Base-by-base conservation (phyloP, 805 yeast genomes). In the Tetrapisispora namnaoensis region DNA sequence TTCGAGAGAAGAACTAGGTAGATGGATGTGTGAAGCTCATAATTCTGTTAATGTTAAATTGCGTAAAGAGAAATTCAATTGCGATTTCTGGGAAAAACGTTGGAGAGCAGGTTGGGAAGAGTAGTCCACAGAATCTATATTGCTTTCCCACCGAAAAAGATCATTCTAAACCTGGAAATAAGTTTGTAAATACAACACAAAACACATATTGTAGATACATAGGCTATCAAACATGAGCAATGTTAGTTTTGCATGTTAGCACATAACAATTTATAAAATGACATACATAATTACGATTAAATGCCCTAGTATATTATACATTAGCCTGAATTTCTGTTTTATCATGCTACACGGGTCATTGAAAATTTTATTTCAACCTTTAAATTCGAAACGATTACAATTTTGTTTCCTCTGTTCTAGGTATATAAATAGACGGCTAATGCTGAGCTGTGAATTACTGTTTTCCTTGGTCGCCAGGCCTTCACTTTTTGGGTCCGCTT, bases 1-100 rank as follows among this genome's bases (percentile, higher is more conserved):
- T 18, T 75, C 78, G 5, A 87, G 86, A 55, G 95, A 88, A 47
- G 83, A 79, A 48, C 79, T 93, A 58, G 95, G 96, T 0, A 72
- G 67, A 56, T 93, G 99, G 99, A 69, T 93, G 48, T 93, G 98
- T 68, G 85, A 81, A 52, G 98, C 98, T 2, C 99, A 93, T 68
- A 93, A 93, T 61, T 86, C 78, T 36, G 98, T 93, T n/a, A 93
- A 93, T 65, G 71, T 64, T 18, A 90, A 89, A 64, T 63, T 91
- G 27, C 95, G 95, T 1, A 93, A 93, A 67, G 87, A 86, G 7
- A 71, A 70, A 49, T 93, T 93, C 62, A 89, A 91, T 62, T 91
- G 98, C 59, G 72, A 80, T 50, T 74, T 86, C 54, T 93, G 99
- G 99, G 82, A 82, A 62, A 79, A 85, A 58, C 80, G 99, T 61